Base-by-base conservation (phyloP, 1,139 yeast species). In the Scheffersomyces parashehatae region DNA sequence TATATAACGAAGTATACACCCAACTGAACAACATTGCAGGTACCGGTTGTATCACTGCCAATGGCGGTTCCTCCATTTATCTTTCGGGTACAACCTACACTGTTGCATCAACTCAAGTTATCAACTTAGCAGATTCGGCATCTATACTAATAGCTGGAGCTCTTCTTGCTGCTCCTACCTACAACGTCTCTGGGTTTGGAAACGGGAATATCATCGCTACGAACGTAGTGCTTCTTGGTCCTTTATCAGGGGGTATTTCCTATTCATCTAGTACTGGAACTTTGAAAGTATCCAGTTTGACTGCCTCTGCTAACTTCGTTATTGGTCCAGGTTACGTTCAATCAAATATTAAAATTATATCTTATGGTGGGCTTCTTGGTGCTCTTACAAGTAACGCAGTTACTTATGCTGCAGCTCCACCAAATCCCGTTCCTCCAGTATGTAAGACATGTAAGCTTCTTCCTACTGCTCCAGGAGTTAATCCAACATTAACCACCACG, bases 291-390 rank as follows among this genome's bases (percentile, higher is more conserved):
- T 5, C 26, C 33, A 5, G 45, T 24, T 15, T 44, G 48, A 10
- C 45, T 8, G 32, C 42, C 4, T 11, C 39, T 4, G 58, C 54
- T 13, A 41, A 47, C 1, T 63, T 61, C 41, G 38, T 49, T 11
- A 65, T 65, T 40, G 70, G 70, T 46, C 24, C 34, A 7, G 59
- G 59, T 5, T 56, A 56, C 44, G 26, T 36, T 29, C 34, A 45
- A 11, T 4, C 15, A 12, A 16, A 24, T 30, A 49, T 55, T 30
- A 7, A n/a, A 12, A 45, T 40, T 5, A 43, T 42, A 20, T 6
- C 7, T 20, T 20, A 20, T 8, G 26, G 26, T 20, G 26, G 26
- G 8, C 26, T 20, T 20, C 26, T 20, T 20, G 26, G 26, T 20
- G 26, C 26, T 6, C 26, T 20, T 8, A 20, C 26, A 20, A 20